Conservation (phyloP, 169 alveolate species). For the Haemoproteus tartakovskyi region DNA sequence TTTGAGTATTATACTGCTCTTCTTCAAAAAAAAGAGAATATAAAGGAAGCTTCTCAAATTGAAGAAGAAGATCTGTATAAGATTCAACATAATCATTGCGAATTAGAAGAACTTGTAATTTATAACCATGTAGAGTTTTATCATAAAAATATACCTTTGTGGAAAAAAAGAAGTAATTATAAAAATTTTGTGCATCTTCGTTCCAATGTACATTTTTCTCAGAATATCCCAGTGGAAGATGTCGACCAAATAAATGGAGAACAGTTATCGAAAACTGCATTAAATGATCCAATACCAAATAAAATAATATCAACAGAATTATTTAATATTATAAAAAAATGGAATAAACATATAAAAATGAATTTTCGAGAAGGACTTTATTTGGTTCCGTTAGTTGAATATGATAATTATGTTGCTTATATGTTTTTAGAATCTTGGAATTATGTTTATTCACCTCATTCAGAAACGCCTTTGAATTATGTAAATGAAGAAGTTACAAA, state of each 20-base stretch:
- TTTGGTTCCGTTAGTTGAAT: slow-evolving; percentile 21
- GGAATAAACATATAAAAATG: slow-evolving; percentile 31
- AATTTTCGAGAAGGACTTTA: slow-evolving; percentile 14
- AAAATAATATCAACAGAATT: slow-evolving; percentile 35
- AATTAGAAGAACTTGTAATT: slow-evolving; percentile 19
- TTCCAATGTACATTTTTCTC: not conserved
- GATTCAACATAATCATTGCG: no score
- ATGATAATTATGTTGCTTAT: slow-evolving; percentile 52
- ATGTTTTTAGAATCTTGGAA: slow-evolving; percentile 28
- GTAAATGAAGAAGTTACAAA: not conserved
- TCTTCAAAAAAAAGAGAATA: no score
- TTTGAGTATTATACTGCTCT: slow-evolving; percentile 26
- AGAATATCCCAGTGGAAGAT: not conserved
- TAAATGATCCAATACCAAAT: not conserved
- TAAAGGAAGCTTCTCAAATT: no score
- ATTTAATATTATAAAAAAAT: slow-evolving; percentile 17
- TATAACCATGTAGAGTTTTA: slow-evolving; percentile 25
- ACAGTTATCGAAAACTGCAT: not conserved
- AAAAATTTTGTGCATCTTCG: not conserved
- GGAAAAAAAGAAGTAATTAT: slow-evolving; percentile 1
- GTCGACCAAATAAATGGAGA: not conserved
- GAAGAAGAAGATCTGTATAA: no score
- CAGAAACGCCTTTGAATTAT: not conserved
- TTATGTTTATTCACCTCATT: slow-evolving; percentile 26
- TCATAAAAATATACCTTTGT: slow-evolving; percentile 15